Evolutionary conservation across 1,139 yeast genomes (phyloP).

Genomic region (Hemisphaericaspora xylanilytica): DNA sequence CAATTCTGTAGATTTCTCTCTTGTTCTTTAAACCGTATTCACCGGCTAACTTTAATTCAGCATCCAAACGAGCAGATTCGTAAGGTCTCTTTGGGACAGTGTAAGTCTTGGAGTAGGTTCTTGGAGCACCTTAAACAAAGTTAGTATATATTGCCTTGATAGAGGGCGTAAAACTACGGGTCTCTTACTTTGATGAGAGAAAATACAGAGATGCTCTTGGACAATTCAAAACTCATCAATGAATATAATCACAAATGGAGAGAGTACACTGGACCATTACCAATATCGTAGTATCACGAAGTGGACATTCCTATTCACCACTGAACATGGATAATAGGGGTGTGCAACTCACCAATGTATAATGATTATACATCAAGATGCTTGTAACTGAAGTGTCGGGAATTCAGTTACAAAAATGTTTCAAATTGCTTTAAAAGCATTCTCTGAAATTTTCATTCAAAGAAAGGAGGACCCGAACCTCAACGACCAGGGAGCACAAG

Average conservation of each 20-base stretch:
- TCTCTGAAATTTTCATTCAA: slow-evolving; percentile 22
- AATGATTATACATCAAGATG: slow-evolving; percentile 5
- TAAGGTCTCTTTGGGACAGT: slow-evolving; percentile 98
- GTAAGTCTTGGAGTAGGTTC: slow-evolving; percentile 99
- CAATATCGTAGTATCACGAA: too few species aligned
- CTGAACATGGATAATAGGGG: neutral
- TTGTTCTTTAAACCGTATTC: slow-evolving; percentile 99
- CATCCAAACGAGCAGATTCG: slow-evolving; percentile 99
- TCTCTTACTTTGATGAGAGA: slow-evolving; percentile 2
- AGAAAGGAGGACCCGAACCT: slow-evolving; percentile 75
- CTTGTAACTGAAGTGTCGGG: slow-evolving; percentile 85
- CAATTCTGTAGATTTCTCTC: slow-evolving; percentile 99
- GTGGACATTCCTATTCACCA: neutral
- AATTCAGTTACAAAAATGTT: slow-evolving; percentile 54
- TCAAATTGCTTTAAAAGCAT: slow-evolving; percentile 9
- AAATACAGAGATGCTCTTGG: slow-evolving; percentile 2
- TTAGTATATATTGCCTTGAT: slow-evolving; percentile 22
- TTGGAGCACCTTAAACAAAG: slow-evolving; percentile 76
- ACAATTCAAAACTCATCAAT: slow-evolving; percentile 5
- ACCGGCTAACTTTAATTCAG: slow-evolving; percentile 99
- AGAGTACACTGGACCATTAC: neutral
- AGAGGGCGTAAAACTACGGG: slow-evolving; percentile 7
- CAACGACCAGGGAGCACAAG: slow-evolving; percentile 24
- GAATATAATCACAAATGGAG: neutral
- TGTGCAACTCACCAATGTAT: neutral